Percentiles rank a stretch among this genome's conserved stretches.
Evolutionary conservation across 129 eudicot species (phyloP).

Genomic region (Cynara cardunculus): DNA sequence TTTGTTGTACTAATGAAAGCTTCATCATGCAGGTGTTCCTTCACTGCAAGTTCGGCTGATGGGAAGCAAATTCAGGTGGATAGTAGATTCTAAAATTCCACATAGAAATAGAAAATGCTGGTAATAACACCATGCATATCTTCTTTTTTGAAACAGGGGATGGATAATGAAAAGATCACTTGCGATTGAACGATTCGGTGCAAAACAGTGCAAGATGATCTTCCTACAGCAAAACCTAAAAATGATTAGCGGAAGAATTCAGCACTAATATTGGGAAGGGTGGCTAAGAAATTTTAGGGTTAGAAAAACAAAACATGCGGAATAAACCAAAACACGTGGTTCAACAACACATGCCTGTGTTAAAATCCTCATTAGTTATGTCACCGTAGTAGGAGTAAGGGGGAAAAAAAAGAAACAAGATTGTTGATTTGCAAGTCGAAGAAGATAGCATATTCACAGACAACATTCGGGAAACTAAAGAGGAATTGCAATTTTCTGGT

Average conservation of each 20-base stretch:
- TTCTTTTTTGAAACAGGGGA: conserved; percentile 40
- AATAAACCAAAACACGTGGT: no score
- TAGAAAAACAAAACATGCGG: not conserved
- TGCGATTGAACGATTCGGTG: no score
- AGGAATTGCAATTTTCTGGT: not conserved
- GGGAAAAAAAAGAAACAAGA: not conserved
- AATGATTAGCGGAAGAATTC: no score
- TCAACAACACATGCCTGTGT: not conserved
- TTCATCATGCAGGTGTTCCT: conserved; percentile 39
- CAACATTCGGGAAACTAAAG: not conserved
- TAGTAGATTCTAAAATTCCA: conserved; percentile 44
- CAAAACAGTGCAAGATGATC: no score
- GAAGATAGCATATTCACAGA: not conserved
- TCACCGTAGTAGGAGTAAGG: not conserved
- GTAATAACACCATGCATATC: not conserved
- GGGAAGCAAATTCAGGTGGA: conserved; percentile 63
- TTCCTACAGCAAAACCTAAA: no score
- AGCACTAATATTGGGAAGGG: not conserved
- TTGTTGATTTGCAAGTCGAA: not conserved
- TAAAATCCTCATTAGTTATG: not conserved
- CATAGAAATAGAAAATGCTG: conserved; percentile 12
- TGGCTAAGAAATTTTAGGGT: not conserved
- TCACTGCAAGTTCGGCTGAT: conserved; percentile 29
- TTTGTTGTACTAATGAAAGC: conserved; percentile 15
- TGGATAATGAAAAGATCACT: conserved; percentile 42